Evolutionary conservation across 148 eudicot genomes (phyloP), one percentile per base, ranked within the genome.

Genomic region (Bassia scoparia): DNA sequence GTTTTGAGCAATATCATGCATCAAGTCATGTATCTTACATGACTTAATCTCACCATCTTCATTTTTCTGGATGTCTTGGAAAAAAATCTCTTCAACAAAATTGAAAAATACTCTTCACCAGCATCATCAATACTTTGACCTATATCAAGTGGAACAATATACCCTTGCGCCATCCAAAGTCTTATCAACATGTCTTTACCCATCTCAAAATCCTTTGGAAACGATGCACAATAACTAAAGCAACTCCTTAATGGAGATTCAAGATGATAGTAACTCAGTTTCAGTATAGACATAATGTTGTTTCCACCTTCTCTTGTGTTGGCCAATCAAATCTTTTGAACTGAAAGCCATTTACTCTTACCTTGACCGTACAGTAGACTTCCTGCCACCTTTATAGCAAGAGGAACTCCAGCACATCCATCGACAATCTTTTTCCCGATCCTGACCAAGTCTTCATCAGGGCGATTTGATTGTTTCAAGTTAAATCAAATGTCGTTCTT

Each of bases 21-120:
- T 41, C 20, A 76, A 20, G 21, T 69, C 64, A 29, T 69, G 74
- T 41, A 76, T 60, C 54, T 76, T 76, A 26, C 13, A 58, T 3
- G 27, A 56, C 21, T 7, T 43, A 16, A 20, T 37, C 24, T 30
- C 33, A 29, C 16, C 65, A 38, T 20, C 3, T 20, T 1, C 59
- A 11, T 30, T 49, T 59, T 5, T 21, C 12, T 7, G 31, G 5
- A 68, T 33, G 27, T 75, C 34, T 61, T 76, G 68, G 56, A 76
- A 76, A 27, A 58, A 24, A 26, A 58, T 58, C 61, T 58, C 31
- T 17, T 12, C 20, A 29, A 12, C 20, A 29, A 30, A 59, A 59
- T 29, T 12, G 35, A 1, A 59, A 59, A 59, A 29, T 58, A 58
- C 27, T 58, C 61, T 12, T 58, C 11, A 27, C 15, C 33, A 24